A percentile compares a stretch with the other conserved stretches of the same genome.
These are phyloP conservation scores for Rhizoclosmatium sp. DNA, from an alignment of 192 early-diverging fungal species.

Conservation along the genomic window DNA sequence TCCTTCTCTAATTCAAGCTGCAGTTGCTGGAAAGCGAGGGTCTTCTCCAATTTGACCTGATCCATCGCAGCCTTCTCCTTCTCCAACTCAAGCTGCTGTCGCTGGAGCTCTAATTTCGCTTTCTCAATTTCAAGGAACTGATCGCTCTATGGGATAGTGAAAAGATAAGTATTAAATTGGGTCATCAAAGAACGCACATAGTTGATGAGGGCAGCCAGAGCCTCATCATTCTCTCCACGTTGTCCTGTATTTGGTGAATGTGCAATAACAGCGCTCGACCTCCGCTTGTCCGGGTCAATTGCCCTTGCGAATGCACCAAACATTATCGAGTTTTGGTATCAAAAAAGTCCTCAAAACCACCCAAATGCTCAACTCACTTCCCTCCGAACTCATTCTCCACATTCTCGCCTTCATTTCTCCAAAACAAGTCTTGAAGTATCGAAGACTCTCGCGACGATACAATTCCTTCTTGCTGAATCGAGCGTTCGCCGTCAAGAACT, in stretches of 20 bases:
- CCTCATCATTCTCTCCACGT: too few relatives aligned
- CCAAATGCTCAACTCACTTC: not conserved
- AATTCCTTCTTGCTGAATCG: not conserved
- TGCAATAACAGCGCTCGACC: too few relatives aligned
- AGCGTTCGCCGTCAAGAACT: constrained; percentile 1
- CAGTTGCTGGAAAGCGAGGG: not conserved
- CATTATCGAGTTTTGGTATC: too few relatives aligned
- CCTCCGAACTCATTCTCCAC: not conserved
- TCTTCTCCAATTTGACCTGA: not conserved
- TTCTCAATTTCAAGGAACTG: too few relatives aligned
- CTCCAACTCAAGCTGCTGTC: not conserved
- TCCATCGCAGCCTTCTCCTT: not conserved
- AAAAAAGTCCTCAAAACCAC: too few relatives aligned
- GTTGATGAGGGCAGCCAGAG: too few relatives aligned
- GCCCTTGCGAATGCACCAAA: too few relatives aligned
- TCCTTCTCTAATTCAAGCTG: constrained; percentile 1
- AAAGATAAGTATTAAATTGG: too few relatives aligned
- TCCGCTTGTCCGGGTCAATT: too few relatives aligned
- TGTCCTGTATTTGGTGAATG: too few relatives aligned
- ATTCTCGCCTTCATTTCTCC: not conserved
- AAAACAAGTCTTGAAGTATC: not conserved
- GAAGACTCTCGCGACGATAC: not conserved
- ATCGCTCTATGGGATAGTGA: too few relatives aligned
- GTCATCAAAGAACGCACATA: too few relatives aligned
- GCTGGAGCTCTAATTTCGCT: not conserved